Conservation (phyloP, 2,329 filamentous ascomycete genomes). For the Graphilbum fragrans region DNA sequence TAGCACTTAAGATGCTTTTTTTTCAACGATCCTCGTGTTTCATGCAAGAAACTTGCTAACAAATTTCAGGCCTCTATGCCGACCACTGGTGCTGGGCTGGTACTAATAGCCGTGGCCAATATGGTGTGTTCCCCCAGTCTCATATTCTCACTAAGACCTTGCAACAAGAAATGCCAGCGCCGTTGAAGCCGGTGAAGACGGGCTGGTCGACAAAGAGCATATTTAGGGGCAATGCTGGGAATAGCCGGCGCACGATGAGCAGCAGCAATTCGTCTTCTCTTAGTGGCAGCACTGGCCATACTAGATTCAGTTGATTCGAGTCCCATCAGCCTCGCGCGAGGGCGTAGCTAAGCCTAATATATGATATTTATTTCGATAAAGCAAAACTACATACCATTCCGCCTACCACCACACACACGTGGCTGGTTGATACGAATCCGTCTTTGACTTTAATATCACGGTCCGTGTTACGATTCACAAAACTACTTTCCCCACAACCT, state of each 20-base stretch:
- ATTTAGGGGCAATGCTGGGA: conserved; percentile 4
- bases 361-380: too few species aligned
- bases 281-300: conserved; percentile 9
- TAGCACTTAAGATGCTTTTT: conserved; percentile 14
- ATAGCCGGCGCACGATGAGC: conserved; percentile 6
- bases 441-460: too few species aligned
- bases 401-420: too few species aligned
- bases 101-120: conserved; percentile 20
- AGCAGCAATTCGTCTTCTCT: conserved; percentile 7
- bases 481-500: too few species aligned
- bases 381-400: too few species aligned
- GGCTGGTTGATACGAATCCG: too few species aligned
- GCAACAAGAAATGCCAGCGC: conserved; percentile 7
- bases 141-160: conserved; percentile 10
- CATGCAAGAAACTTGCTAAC: not conserved
- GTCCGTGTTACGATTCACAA: too few species aligned
- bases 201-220: conserved; percentile 8
- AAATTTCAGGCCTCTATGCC: conserved; percentile 13
- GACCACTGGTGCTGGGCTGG: conserved; percentile 25
- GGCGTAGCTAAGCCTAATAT: too few species aligned
- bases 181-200: conserved; percentile 2
- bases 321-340: too few species aligned
- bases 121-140: conserved; percentile 20
- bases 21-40: not conserved
- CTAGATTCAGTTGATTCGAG: conserved; percentile 1